A percentile compares a stretch with the other conserved stretches of the same genome.
phyloP scores from a whole-genome alignment of 2,329 filamentous ascomycete species.

The Fusarium irregulare region DNA sequence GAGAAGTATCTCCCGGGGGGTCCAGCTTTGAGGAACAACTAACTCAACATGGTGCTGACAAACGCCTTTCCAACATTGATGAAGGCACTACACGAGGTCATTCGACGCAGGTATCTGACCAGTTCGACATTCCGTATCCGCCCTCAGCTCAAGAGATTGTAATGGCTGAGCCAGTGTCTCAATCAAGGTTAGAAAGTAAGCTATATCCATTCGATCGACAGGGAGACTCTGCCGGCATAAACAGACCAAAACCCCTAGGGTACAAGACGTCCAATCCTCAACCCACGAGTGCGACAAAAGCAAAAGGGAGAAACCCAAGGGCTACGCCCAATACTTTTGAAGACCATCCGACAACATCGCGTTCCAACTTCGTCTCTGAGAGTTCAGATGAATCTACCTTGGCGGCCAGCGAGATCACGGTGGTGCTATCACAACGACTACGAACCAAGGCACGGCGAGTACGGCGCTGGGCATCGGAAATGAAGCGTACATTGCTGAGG shows the following conservation, averaged over 20 bases:
- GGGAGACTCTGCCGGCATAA: background rate
- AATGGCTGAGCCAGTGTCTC: constrained; percentile 7
- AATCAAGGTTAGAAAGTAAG: constrained; percentile 20
- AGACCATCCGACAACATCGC: constrained; percentile 9
- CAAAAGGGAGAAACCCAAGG: constrained; percentile 23
- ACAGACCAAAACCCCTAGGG: constrained; percentile 33
- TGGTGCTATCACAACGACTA: constrained; percentile 14
- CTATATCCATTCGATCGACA: background rate
- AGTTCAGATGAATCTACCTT: constrained; percentile 16
- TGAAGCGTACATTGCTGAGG: constrained; percentile 49
- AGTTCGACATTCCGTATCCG: constrained; percentile 52
- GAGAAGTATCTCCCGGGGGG: constrained; percentile 8
- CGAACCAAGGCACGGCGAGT: constrained; percentile 45
- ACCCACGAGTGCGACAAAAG: constrained; percentile 34
- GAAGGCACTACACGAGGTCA: constrained; percentile 18
- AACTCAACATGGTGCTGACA: constrained; percentile 6
- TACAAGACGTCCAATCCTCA: constrained; percentile 50
- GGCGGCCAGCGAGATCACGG: background rate
- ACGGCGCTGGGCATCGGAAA: constrained; percentile 51
- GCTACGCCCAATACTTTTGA: constrained; percentile 3
- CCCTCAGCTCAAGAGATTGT: constrained; percentile 34
- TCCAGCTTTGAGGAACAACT: constrained; percentile 26
- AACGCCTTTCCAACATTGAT: constrained; percentile 19
- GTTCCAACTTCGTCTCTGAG: constrained; percentile 1
- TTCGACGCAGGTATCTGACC: constrained; percentile 47